Conservation (phyloP, 2,329 filamentous ascomycete species). For the Colletotrichum lindemuthianum region DNA sequence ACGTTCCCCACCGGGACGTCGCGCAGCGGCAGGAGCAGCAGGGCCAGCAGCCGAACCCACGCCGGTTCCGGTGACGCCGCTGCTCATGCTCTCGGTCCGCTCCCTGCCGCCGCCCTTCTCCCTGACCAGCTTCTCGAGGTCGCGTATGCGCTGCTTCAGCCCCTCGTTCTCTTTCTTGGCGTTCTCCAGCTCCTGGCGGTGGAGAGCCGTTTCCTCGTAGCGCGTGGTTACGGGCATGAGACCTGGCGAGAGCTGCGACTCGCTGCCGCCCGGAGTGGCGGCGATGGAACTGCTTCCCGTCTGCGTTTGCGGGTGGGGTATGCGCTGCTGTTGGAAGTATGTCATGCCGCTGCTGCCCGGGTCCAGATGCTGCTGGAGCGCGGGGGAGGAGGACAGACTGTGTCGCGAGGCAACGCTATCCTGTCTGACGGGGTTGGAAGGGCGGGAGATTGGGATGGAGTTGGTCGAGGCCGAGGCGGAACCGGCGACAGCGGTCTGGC, state of each 20-base stretch:
- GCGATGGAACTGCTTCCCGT: conserved; percentile 40
- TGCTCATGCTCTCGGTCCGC: conserved; percentile 64
- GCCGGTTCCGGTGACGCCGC: conserved; percentile 52
- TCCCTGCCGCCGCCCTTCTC: conserved; percentile 58
- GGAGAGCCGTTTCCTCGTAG: conserved; percentile 71
- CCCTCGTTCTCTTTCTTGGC: conserved; percentile 73
- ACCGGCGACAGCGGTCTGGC: conserved; percentile 57
- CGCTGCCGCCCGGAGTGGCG: conserved; percentile 51
- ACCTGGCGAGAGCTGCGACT: conserved; percentile 61
- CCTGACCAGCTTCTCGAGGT: conserved; percentile 66
- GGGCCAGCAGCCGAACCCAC: conserved; percentile 38
- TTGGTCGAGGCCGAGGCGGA: conserved; percentile 49
- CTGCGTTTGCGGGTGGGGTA: conserved; percentile 43
- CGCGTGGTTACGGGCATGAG: conserved; percentile 66
- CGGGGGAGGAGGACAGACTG: conserved; percentile 61
- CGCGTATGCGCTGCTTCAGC: conserved; percentile 69
- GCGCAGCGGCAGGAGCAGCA: conserved; percentile 54
- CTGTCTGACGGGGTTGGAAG: conserved; percentile 59
- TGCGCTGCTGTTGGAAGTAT: conserved; percentile 56
- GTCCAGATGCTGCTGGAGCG: conserved; percentile 39
- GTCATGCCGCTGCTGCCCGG: conserved; percentile 56
- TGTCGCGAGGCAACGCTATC: conserved; percentile 65
- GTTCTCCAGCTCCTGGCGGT: conserved; percentile 67
- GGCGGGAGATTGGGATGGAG: conserved; percentile 57
- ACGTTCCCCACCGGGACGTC: conserved; percentile 49